Percentiles rank a stretch among this genome's conserved stretches.
Conservation (phyloP, 2,329 filamentous ascomycete species). For the Ascochyta clinopodiicola region DNA sequence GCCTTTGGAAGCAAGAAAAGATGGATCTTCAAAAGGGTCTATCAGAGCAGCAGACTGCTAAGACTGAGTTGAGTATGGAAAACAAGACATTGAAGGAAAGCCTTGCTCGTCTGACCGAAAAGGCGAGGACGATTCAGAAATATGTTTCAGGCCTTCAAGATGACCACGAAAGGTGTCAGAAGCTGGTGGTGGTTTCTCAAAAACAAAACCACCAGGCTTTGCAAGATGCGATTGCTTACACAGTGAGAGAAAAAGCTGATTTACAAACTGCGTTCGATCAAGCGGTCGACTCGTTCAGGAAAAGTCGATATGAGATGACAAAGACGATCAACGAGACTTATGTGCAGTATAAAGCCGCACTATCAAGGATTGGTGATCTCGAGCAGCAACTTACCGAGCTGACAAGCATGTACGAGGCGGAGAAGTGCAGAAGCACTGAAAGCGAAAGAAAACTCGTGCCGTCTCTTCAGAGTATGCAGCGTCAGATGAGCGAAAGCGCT, state of each 20-base stretch:
- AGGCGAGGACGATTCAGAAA: constrained; percentile 30
- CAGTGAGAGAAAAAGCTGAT: constrained; percentile 27
- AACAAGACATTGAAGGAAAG: constrained; percentile 4
- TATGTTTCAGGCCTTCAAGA: constrained; percentile 36
- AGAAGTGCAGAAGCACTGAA: constrained; percentile 26
- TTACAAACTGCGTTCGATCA: constrained; percentile 23
- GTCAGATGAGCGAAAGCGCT: constrained; percentile 23
- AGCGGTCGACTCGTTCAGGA: constrained; percentile 17
- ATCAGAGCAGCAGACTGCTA: constrained; percentile 10
- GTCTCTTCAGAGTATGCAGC: constrained; percentile 23
- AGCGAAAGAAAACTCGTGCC: constrained; percentile 31
- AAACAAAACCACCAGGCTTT: constrained; percentile 21
- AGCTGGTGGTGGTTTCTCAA: constrained; percentile 12
- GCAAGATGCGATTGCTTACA: constrained; percentile 25
- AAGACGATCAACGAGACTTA: constrained; percentile 25
- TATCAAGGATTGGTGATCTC: constrained; percentile 22
- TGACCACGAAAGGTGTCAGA: constrained; percentile 35
- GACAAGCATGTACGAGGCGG: constrained; percentile 22
- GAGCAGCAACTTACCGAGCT: constrained; percentile 20
- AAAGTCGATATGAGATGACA: constrained; percentile 23
- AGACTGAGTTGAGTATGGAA: constrained; percentile 18
- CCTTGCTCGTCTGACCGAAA: constrained; percentile 19
- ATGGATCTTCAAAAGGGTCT: constrained; percentile 15
- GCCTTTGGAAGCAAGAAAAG: constrained; percentile 18
- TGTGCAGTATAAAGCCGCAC: constrained; percentile 14